Conservation (phyloP, 31 red algal species). For the Endocladia muricata region DNA sequence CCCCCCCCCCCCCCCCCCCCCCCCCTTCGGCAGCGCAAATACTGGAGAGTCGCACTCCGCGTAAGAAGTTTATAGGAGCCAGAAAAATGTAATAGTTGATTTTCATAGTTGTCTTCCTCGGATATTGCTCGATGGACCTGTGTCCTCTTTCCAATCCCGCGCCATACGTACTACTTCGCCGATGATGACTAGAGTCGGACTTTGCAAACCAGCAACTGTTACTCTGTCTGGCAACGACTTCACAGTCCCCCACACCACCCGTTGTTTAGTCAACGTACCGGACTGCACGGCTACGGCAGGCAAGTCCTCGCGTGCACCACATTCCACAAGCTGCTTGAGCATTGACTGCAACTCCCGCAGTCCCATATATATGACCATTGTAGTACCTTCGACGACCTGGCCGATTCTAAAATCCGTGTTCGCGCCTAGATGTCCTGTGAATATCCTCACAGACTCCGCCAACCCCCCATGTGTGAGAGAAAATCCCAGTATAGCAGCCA, state of each 20-base stretch:
- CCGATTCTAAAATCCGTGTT: not conserved
- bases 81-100: too few species aligned
- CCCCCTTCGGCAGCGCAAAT: too few species aligned
- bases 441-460: constrained; percentile 29
- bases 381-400: not conserved
- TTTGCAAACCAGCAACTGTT: constrained; percentile 4
- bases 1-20: too few species aligned
- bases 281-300: constrained; percentile 56
- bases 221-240: not conserved
- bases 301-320: constrained; percentile 4
- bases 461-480: constrained; percentile 49
- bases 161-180: constrained; percentile 50
- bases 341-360: constrained; percentile 8
- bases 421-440: constrained; percentile 37
- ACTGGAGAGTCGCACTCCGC: too few species aligned
- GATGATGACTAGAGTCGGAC: constrained; percentile 49
- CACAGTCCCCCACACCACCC: constrained; percentile 41
- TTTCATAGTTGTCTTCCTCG: too few species aligned
- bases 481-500: constrained; percentile 60
- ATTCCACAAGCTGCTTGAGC: not conserved
- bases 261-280: constrained; percentile 17
- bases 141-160: constrained; percentile 17
- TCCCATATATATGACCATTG: constrained; percentile 74
- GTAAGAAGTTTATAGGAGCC: too few species aligned
- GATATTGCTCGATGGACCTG: too few species aligned